Evolutionary conservation across 78 protist genomes (phyloP), one percentile per base, ranked within the genome.

Genomic region (Blattamonas nauphoetae): DNA sequence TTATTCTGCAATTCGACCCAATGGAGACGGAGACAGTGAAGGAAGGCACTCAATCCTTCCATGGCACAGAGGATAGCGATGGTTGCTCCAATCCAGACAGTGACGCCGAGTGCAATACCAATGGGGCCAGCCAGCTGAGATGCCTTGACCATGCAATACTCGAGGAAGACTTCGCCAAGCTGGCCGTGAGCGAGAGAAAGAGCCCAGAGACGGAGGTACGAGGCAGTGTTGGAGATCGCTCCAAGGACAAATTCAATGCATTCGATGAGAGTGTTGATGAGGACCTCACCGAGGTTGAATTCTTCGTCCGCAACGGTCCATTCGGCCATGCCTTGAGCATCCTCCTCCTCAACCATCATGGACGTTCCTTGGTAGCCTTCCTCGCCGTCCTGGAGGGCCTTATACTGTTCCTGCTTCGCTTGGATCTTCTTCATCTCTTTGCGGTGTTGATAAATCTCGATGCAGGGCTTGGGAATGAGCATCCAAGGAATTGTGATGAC

Each of bases 121-220:
- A 79, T 38, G 83, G 41, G 41, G 83, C 43, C 83, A 33, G 83
- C 43, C 4, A 79, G 29, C 41, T 79, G 42, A 11, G 45, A 4
- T 21, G 83, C 83, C 41, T 33, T 21, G 83, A 79, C 32, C 43
- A 79, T 21, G 33, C 83, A 4, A 11, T 79, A 79, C 45, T 33
- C 21, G 38, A 1, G 82, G 84, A 88, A 88, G 38, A 88, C 90
- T 32, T 88, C 87, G 55, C 87, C 83, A 64, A 88, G 80, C 81
- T 81, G 55, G 45, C 99, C 95, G 91, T 99, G 99, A 3, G 99
- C 99, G 41, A 99, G 93, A 0, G 97, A 93, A 32, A 99, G 95
- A 3, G 99, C 99, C 99, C 99, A 99, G 36, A 99, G 98, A 32
- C 99, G 96, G 44, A 99, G 96, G 89, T 98, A 99, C 2, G 99